phyloP scores from a whole-genome alignment of 768 basidiomycete species.

The Russula ochroleuca region DNA sequence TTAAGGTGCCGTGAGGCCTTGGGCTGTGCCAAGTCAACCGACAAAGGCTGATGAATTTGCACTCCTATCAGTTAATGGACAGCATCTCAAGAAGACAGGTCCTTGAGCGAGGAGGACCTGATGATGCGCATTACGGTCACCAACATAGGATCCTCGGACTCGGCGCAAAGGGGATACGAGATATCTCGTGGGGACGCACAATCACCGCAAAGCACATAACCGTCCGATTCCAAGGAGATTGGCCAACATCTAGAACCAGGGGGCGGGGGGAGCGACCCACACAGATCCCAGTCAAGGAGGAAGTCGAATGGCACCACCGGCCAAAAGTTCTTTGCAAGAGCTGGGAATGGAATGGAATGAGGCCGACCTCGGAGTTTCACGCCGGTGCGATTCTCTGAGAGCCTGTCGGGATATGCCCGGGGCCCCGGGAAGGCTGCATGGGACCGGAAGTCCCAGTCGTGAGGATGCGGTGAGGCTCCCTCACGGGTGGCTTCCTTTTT shows the following conservation, averaged over 20 bases:
- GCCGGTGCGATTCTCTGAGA: constrained; percentile 4
- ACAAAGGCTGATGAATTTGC: background rate
- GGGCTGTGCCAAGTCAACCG: background rate
- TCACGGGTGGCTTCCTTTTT: background rate
- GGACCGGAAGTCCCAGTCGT: background rate
- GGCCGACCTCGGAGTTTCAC: background rate
- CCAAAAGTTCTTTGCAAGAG: background rate
- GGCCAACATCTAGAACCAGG: constrained; percentile 4
- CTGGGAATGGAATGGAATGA: constrained; percentile 1
- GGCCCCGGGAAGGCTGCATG: background rate
- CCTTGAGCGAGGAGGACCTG: background rate
- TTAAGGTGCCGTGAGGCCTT: constrained; percentile 10
- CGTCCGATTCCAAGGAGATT: constrained; percentile 23
- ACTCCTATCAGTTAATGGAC: constrained; percentile 9
- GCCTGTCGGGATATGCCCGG: background rate
- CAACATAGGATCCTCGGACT: constrained; percentile 9
- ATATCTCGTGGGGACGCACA: constrained; percentile 1
- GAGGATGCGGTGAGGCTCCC: background rate
- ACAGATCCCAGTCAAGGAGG: constrained; percentile 5
- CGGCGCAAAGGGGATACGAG: constrained; percentile 7
- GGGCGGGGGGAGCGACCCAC: background rate
- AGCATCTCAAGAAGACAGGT: background rate
- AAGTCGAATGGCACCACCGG: constrained; percentile 6
- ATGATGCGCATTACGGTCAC: constrained; percentile 13
- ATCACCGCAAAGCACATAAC: constrained; percentile 22